Evolutionary conservation across 108 stramenopile genomes (phyloP).

Genomic region (Stephanodiscus minutulus): DNA sequence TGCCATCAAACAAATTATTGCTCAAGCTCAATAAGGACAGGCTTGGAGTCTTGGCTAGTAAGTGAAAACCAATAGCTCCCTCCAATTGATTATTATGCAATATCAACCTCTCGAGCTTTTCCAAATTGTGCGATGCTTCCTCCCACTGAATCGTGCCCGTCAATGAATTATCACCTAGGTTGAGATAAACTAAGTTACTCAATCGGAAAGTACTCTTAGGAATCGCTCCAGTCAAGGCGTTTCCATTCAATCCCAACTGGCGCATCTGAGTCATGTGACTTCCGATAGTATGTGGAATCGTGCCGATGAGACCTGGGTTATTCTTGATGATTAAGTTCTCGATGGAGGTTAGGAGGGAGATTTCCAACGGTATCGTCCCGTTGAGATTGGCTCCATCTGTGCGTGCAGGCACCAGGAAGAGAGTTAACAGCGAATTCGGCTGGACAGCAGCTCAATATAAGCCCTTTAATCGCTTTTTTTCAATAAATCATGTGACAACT

Average conservation of each 20-base stretch:
- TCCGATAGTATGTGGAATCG: slow-evolving; percentile 66
- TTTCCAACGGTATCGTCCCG: slow-evolving; percentile 46
- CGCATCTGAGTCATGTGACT: slow-evolving; percentile 48
- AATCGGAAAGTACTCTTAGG: slow-evolving; percentile 44
- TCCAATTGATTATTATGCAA: slow-evolving; percentile 41
- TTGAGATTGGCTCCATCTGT: slow-evolving; percentile 50
- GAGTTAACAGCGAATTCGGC: background rate
- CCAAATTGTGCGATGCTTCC: slow-evolving; percentile 19
- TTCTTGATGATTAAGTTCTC: slow-evolving; percentile 72
- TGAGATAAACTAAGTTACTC: slow-evolving; percentile 37
- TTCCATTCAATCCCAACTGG: slow-evolving; percentile 72
- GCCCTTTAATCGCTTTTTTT: background rate
- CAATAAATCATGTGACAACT: slow-evolving; percentile 11
- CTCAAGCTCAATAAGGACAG: slow-evolving; percentile 64
- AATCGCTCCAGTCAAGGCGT: slow-evolving; percentile 58
- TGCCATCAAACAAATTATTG: slow-evolving; percentile 64
- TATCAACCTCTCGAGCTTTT: slow-evolving; percentile 27
- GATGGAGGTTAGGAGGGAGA: slow-evolving; percentile 48
- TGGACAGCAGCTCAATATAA: background rate
- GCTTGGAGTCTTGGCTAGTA: slow-evolving; percentile 43
- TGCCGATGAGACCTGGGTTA: slow-evolving; percentile 60
- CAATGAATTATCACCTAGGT: slow-evolving; percentile 29
- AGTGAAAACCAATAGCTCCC: slow-evolving; percentile 37
- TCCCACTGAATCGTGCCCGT: slow-evolving; percentile 43
- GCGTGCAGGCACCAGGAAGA: background rate